phyloP scores from a whole-genome alignment of 768 basidiomycete genomes.

The Tricholoma bakamatsutake region DNA sequence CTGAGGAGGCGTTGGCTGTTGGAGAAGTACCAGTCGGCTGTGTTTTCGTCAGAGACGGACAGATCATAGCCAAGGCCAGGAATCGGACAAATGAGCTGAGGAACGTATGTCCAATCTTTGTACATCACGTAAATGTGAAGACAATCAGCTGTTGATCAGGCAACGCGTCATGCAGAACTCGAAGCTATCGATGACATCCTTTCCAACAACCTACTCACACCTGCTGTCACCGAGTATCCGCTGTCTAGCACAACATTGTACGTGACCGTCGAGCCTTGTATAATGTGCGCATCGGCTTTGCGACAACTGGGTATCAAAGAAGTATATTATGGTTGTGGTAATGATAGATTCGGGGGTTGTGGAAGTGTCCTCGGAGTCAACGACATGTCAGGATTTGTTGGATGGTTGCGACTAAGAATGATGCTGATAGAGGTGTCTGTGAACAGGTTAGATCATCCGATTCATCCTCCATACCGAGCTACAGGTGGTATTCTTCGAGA shows the following conservation, averaged over 20 bases:
- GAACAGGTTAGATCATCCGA: conserved; percentile 61
- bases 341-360: conserved; percentile 95
- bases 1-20: conserved; percentile 78
- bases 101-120: conserved; percentile 51
- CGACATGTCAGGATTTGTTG: conserved; percentile 41
- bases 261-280: conserved; percentile 98
- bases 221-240: conserved; percentile 46
- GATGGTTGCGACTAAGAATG: not conserved
- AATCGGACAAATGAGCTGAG: conserved; percentile 93
- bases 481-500: conserved; percentile 72
- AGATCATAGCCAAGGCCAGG: conserved; percentile 77
- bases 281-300: conserved; percentile 97
- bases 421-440: conserved; percentile 5
- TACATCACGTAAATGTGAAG: conserved; percentile 2
- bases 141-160: conserved; percentile 41
- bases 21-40: conserved; percentile 97
- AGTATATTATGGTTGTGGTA: conserved; percentile 91
- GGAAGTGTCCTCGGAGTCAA: conserved; percentile 93
- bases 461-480: conserved; percentile 69
- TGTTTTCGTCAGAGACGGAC: conserved; percentile 79
- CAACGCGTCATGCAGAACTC: conserved; percentile 94
- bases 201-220: conserved; percentile 52
- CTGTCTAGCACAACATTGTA: conserved; percentile 81
- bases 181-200: conserved; percentile 93
- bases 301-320: conserved; percentile 88